phyloP scores from a whole-genome alignment of 164 flowering plant species.

The Vitis vinifera region ASM3070453v1 NC_081819.1:12421001-12421500 shows the following conservation, averaged over 20 bases:
- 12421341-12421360: too few species aligned
- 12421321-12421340: slow-evolving; percentile 29
- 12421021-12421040: slow-evolving; percentile 50
- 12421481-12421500: too few species aligned
- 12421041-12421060: slow-evolving; percentile 65
- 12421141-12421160: slow-evolving; percentile 54
- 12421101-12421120: slow-evolving; percentile 55
- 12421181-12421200: slow-evolving; percentile 60
- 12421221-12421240: slow-evolving; percentile 50
- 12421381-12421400: too few species aligned
- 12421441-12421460: too few species aligned
- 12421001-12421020: too few species aligned
- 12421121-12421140: slow-evolving; percentile 49
- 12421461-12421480: too few species aligned
- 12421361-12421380: too few species aligned
- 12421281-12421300: slow-evolving; percentile 54
- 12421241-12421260: slow-evolving; percentile 73
- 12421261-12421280: slow-evolving; percentile 45
- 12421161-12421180: slow-evolving; percentile 52
- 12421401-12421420: too few species aligned
- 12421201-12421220: slow-evolving; percentile 43
- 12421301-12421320: slow-evolving; percentile 47
- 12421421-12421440: too few species aligned
- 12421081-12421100: slow-evolving; percentile 45
- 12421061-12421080: slow-evolving; percentile 52